Conservation (phyloP, 176 grass and related monocot genomes). For the Cymbopogon citratus region DNA sequence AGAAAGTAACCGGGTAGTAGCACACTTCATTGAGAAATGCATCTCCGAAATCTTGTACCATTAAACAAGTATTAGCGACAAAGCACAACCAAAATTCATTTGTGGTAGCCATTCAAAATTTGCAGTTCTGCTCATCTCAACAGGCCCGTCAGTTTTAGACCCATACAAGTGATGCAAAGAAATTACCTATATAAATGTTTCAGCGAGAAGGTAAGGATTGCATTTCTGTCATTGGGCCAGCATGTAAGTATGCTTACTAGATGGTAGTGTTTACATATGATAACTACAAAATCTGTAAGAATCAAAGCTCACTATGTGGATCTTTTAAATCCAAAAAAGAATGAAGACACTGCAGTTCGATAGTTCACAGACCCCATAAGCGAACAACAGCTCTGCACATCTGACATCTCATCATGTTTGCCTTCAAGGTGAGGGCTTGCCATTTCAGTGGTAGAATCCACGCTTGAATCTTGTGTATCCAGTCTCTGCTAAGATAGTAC, state of each 20-base stretch:
- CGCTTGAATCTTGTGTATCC: slow-evolving; percentile 26
- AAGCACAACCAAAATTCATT: background rate
- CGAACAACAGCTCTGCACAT: slow-evolving; percentile 9
- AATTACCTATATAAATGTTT: slow-evolving; percentile 9
- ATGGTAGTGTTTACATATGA: slow-evolving; percentile 5
- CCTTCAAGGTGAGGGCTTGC: slow-evolving; percentile 32
- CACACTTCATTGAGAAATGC: background rate
- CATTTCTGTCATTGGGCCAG: background rate
- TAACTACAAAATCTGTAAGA: slow-evolving; percentile 42
- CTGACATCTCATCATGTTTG: slow-evolving; percentile 16
- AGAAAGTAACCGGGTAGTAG: background rate
- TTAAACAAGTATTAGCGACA: background rate
- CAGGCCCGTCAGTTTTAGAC: background rate
- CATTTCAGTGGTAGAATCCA: slow-evolving; percentile 25
- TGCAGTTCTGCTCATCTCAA: background rate
- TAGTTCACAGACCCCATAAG: slow-evolving; percentile 12
- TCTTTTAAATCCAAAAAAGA: slow-evolving; percentile 21
- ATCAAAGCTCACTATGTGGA: slow-evolving; percentile 20
- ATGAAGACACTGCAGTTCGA: slow-evolving; percentile 24
- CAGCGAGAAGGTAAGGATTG: background rate
- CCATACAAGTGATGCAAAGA: slow-evolving; percentile 6
- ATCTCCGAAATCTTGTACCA: background rate
- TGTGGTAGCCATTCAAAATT: background rate
- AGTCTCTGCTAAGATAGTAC: slow-evolving; percentile 28
- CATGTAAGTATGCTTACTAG: slow-evolving; percentile 13